Percentiles rank a stretch among this genome's conserved stretches.
These are phyloP conservation scores for Cladophialophora immunda DNA, from an alignment of 2,329 filamentous ascomycete genomes.

Conservation along the genomic window DNA sequence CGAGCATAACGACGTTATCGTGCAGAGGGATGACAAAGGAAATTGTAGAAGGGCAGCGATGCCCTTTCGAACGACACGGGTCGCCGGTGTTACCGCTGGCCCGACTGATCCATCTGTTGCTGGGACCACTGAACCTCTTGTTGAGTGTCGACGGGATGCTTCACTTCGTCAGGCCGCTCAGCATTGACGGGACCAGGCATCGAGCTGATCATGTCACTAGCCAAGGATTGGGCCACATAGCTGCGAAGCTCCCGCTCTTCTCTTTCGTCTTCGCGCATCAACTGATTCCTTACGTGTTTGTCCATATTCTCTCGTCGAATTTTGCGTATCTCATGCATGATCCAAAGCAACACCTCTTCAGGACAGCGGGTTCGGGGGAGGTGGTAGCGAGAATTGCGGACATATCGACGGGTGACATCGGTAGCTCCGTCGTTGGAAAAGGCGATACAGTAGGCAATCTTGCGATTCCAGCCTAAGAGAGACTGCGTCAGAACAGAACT, in stretches of 20 bases:
- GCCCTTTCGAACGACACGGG: background rate
- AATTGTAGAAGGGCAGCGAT: background rate
- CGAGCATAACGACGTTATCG: conserved; percentile 30
- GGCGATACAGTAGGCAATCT: conserved; percentile 95
- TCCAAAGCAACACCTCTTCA: conserved; percentile 89
- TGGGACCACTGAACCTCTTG: conserved; percentile 35
- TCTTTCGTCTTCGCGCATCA: conserved; percentile 58
- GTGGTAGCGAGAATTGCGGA: conserved; percentile 61
- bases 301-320: conserved; percentile 83
- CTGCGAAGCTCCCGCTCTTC: conserved; percentile 57
- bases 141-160: conserved; percentile 49
- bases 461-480: conserved; percentile 81
- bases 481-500: conserved; percentile 14
- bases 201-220: conserved; percentile 55
- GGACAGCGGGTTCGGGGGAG: conserved; percentile 80
- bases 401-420: conserved; percentile 73
- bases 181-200: conserved; percentile 45
- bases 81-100: conserved; percentile 9
- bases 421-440: conserved; percentile 87
- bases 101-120: conserved; percentile 27
- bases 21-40: conserved; percentile 5
- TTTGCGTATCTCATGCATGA: conserved; percentile 88
- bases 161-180: conserved; percentile 49
- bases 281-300: conserved; percentile 75
- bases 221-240: conserved; percentile 56